Evolutionary conservation across 2,329 filamentous ascomycete species (phyloP).

Genomic region (Epichloe elymi): DNA sequence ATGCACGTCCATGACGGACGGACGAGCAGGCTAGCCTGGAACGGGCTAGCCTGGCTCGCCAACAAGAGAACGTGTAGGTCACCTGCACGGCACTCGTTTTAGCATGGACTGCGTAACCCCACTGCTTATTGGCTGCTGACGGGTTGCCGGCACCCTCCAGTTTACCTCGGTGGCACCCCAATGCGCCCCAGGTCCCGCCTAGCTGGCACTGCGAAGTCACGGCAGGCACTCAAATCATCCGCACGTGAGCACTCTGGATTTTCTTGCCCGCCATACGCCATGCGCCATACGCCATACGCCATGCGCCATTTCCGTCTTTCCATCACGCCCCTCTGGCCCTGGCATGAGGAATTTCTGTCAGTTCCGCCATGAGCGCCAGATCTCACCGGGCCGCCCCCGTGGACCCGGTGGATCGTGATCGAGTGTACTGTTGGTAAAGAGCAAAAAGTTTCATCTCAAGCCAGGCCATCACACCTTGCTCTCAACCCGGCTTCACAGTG

Average conservation of each 20-base stretch:
- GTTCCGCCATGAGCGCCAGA: neutral
- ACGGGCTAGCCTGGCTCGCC: too few species aligned
- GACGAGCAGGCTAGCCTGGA: too few species aligned
- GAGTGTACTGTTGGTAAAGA: too few species aligned
- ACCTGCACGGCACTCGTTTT: slow-evolving; percentile 1
- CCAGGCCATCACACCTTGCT: too few species aligned
- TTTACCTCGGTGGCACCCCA: neutral
- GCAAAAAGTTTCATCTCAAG: too few species aligned
- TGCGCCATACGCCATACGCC: too few species aligned
- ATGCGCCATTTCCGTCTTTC: neutral
- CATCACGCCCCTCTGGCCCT: neutral
- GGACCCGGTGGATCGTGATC: neutral
- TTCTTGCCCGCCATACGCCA: neutral
- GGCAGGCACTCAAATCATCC: neutral
- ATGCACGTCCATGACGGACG: neutral
- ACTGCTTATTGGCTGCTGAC: slow-evolving; percentile 4
- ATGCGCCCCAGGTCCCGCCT: slow-evolving; percentile 5
- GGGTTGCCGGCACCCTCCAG: neutral
- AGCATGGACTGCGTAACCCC: too few species aligned
- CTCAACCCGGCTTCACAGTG: too few species aligned
- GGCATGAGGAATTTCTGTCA: neutral
- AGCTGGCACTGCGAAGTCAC: slow-evolving; percentile 3
- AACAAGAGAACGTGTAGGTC: neutral
- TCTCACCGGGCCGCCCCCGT: neutral
- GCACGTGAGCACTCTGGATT: slow-evolving; percentile 9